Evolutionary conservation across 2,329 filamentous ascomycete species (phyloP).

Genomic region (Basipetospora sp.): DNA sequence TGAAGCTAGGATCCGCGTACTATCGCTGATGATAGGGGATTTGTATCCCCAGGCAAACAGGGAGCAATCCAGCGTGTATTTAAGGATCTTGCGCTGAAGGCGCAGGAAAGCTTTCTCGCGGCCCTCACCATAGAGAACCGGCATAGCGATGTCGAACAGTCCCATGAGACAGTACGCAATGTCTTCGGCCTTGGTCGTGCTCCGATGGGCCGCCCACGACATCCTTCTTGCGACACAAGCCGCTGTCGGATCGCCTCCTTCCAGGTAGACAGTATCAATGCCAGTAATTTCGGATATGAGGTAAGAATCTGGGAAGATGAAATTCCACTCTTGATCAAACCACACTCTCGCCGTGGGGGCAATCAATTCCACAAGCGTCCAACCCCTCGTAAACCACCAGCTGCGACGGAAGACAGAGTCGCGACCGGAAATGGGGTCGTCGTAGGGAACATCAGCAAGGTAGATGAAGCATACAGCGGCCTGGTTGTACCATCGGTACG

Average conservation of each 20-base stretch:
- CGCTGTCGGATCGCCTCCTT: conserved; percentile 7
- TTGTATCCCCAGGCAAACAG: conserved; percentile 5
- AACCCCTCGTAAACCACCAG: conserved; percentile 16
- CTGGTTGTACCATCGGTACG: conserved; percentile 10
- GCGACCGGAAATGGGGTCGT: conserved; percentile 1
- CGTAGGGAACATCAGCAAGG: conserved; percentile 9
- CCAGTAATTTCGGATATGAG: conserved; percentile 4
- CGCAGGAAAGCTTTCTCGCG: conserved; percentile 15
- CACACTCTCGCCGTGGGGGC: conserved; percentile 11
- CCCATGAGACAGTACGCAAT: conserved; percentile 19
- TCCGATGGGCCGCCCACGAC: conserved; percentile 16
- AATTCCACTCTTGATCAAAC: conserved; percentile 12
- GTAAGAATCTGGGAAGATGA: conserved; percentile 10
- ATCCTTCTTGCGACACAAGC: conserved; percentile 7
- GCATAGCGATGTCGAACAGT: conserved; percentile 20
- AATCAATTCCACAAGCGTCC: conserved; percentile 18
- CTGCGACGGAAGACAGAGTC: conserved; percentile 8
- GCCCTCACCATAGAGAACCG: conserved; percentile 20
- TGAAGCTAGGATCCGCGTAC: not conserved
- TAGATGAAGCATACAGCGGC: conserved; percentile 11
- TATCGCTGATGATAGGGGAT: conserved; percentile 1
- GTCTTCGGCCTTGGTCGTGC: conserved; percentile 17
- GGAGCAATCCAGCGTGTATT: conserved; percentile 14
- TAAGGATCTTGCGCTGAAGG: conserved; percentile 21
- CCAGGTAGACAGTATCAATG: conserved; percentile 6